A percentile compares a stretch with the other conserved stretches of the same genome.
phyloP scores from a whole-genome alignment of 768 basidiomycete genomes.

The Psilocybe cubensis region DNA sequence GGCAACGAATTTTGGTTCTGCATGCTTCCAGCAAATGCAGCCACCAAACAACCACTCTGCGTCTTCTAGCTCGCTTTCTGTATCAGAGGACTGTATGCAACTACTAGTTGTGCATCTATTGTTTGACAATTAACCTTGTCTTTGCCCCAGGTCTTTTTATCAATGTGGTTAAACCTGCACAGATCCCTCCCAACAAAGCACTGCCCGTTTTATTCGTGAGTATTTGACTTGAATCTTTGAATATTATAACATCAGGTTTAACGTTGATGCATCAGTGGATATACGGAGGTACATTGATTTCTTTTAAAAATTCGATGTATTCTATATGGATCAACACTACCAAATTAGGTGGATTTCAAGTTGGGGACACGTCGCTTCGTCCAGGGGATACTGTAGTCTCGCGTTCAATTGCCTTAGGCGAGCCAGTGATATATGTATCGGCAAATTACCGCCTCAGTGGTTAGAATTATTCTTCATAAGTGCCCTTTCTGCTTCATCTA shows the following conservation, averaged over 20 bases:
- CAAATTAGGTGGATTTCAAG: neutral
- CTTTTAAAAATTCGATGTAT: no score
- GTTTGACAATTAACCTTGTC: neutral
- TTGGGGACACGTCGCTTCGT: neutral
- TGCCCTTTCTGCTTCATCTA: neutral
- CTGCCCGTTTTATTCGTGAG: slow-evolving; percentile 19
- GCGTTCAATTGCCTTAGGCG: slow-evolving; percentile 13
- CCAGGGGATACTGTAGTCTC: slow-evolving; percentile 11
- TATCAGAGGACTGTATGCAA: slow-evolving; percentile 13
- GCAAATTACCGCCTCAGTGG: slow-evolving; percentile 15
- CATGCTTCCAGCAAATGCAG: slow-evolving; percentile 13
- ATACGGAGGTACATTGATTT: no score
- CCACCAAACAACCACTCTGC: neutral
- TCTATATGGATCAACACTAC: no score
- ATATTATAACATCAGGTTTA: no score
- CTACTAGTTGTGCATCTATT: neutral
- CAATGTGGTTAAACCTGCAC: slow-evolving; percentile 14
- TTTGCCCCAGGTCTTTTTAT: slow-evolving; percentile 13
- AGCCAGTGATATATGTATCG: slow-evolving; percentile 14
- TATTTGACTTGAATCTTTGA: no score
- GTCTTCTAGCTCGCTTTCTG: neutral
- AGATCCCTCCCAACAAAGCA: slow-evolving; percentile 1
- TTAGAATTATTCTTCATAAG: no score
- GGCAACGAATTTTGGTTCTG: slow-evolving; percentile 9
- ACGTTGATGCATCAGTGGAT: no score